Evolutionary conservation across 2,329 filamentous ascomycete species (phyloP), one percentile per base, ranked within the genome.

Genomic region (Thielaviopsis musarum): DNA sequence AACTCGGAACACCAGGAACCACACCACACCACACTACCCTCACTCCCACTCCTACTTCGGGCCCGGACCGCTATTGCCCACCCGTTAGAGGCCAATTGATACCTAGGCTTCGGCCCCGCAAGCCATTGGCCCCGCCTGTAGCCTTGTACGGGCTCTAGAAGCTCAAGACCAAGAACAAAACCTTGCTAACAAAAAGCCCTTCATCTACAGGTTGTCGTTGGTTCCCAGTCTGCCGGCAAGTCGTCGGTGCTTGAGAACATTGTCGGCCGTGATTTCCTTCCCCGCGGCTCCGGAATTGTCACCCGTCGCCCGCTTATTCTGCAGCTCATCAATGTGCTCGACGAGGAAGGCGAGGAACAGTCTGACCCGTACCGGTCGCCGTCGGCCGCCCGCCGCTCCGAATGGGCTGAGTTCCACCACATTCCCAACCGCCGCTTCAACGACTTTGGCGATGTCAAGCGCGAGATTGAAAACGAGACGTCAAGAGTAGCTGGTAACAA

Each of bases 231-330:
- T 12, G 94, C 93, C 60, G 93, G 93, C 69, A 98, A 98, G 76
- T 97, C 91, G 17, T 97, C 93, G 7, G 93, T 98, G 26, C 84
- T 98, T 64, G 93, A 98, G 75, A 98, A 98, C 73, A 95, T 98
- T 66, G 93, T 98, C 68, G 93, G 93, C 67, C 83, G 91, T 73
- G 93, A 98, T 74, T 98, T 98, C 72, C 78, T 98, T 58, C 93
- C 93, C 61, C 87, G 93, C 71, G 93, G 93, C 68, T 95, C 89
- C 70, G 93, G 93, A 70, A 97, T 98, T 71, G 91, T 96, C 64
- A 98, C 93, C 60, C 82, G 93, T 63, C 82, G 93, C 68, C 93
- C 93, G 60, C 80, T 98, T 67, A 96, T 98, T 67, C 82, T 98
- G 62, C 93, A 98, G 73, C 86, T 98, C 69, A 97, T 98, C 82